Base-by-base conservation (phyloP, 1,139 yeast genomes). In the Fermentozyma sake region DNA sequence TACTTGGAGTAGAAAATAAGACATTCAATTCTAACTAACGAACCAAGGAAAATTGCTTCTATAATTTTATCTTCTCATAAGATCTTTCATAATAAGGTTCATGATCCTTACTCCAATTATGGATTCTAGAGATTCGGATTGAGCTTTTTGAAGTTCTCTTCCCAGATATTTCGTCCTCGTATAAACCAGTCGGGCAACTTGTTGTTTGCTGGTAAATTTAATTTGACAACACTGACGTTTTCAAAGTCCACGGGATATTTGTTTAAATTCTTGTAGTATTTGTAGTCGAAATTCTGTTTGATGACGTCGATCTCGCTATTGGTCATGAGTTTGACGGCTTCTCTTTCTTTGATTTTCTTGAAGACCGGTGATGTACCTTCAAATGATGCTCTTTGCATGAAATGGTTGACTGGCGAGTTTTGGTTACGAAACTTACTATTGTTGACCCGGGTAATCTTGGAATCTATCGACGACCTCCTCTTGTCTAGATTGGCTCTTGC, bases 141-240 rank as follows among this genome's bases (percentile, higher is more conserved):
- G 16, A 32, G 11, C 18, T 20, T 34, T 24, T 29, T 30, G 24
- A 37, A 41, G 22, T 30, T 38, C 9, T 42, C 56, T 40, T 78
- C 81, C 93, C 93, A 83, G 35, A 62, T 50, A 37, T 75, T 71
- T 33, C 87, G 52, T 29, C 79, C 80, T 25, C 61, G 55, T 12
- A 62, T 59, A 42, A 82, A 82, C 95, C 95, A 85, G 3, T 54
- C 62, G 0, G 95, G 94, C 18, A 85, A 60, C 27, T 69, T 63
- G 16, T 61, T 56, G 32, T 77, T 84, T 3, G 69, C 60, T 0
- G 95, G 94, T 6, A 84, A 60, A 31, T 61, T 61, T 28, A 81
- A 55, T 37, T 59, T 64, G 7, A 68, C 53, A 18, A 57, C 58
- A 20, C 58, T 58, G 12, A 65, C 66, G 33, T 60, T 56, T 26